Evolutionary conservation across 2,329 filamentous ascomycete species (phyloP).

Genomic region (Orbilia blumenaviensis): DNA sequence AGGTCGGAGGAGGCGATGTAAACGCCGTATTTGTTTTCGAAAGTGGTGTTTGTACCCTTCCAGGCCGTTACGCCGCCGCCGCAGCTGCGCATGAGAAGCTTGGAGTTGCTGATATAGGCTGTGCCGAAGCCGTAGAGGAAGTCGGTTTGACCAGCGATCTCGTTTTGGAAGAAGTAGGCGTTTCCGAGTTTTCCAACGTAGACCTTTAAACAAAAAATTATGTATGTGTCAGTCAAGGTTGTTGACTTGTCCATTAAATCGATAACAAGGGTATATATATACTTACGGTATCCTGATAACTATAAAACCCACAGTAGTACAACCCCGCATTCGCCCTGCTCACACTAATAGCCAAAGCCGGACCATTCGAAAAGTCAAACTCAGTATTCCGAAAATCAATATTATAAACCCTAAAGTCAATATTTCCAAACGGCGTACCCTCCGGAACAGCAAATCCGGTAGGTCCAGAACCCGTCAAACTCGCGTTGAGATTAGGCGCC

Average conservation of each 20-base stretch:
- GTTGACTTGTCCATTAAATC: not conserved
- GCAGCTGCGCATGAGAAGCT: conserved; percentile 69
- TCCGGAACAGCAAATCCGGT: conserved; percentile 70
- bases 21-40: conserved; percentile 72
- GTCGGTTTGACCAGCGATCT: conserved; percentile 73
- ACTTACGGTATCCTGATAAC: conserved; percentile 71
- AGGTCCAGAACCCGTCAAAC: conserved; percentile 70
- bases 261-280: too few relatives aligned
- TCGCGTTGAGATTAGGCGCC: conserved; percentile 71
- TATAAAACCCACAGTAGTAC: conserved; percentile 73
- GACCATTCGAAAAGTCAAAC: conserved; percentile 66
- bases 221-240: not conserved
- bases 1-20: conserved; percentile 70
- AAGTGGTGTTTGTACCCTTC: conserved; percentile 75
- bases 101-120: conserved; percentile 68
- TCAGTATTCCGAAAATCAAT: conserved; percentile 72
- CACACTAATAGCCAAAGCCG: conserved; percentile 70
- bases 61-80: conserved; percentile 70
- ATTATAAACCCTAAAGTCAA: conserved; percentile 73
- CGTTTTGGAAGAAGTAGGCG: conserved; percentile 70
- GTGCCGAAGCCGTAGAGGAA: conserved; percentile 76
- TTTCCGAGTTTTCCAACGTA: conserved; percentile 74
- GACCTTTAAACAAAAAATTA: too few relatives aligned
- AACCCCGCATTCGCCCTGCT: conserved; percentile 73
- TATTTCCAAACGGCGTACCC: conserved; percentile 71